phyloP scores from a whole-genome alignment of 176 grass and related monocot species.

The Musa beccarii region DNA sequence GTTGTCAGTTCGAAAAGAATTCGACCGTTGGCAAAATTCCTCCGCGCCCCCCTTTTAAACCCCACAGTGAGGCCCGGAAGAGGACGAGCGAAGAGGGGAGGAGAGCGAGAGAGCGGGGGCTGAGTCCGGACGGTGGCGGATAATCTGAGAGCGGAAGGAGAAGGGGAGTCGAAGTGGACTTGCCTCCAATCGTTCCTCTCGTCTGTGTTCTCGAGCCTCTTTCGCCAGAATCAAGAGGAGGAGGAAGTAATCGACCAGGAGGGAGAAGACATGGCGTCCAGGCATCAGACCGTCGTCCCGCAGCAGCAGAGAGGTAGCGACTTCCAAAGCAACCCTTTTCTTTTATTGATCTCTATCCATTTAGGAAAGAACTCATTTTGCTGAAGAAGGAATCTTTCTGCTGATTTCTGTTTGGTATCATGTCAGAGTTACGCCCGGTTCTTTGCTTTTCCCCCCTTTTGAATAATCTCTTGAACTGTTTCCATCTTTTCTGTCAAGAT shows the following conservation, averaged over 20 bases:
- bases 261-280: not conserved
- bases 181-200: not conserved
- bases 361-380: too few species aligned
- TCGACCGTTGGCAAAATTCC: slow-evolving; percentile 7
- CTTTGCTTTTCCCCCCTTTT: not conserved
- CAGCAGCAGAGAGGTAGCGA: slow-evolving; percentile 14
- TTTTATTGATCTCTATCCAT: not conserved
- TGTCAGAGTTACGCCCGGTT: too few species aligned
- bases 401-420: too few species aligned
- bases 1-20: slow-evolving; percentile 2
- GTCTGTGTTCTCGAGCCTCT: not conserved
- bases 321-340: not conserved
- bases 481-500: too few species aligned
- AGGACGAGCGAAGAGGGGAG: not conserved
- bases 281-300: not conserved
- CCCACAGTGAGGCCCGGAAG: not conserved
- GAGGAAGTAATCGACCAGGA: not conserved
- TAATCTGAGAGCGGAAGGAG: not conserved
- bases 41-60: not conserved
- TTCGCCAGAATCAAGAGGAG: not conserved
- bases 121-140: too few species aligned
- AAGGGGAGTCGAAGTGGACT: not conserved
- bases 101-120: not conserved
- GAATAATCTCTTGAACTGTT: too few species aligned
- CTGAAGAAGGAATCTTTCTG: too few species aligned